Percentiles rank a stretch among this genome's conserved stretches.
Evolutionary conservation across 148 eudicot genomes (phyloP).

Genomic region (Rheum nobile): DNA sequence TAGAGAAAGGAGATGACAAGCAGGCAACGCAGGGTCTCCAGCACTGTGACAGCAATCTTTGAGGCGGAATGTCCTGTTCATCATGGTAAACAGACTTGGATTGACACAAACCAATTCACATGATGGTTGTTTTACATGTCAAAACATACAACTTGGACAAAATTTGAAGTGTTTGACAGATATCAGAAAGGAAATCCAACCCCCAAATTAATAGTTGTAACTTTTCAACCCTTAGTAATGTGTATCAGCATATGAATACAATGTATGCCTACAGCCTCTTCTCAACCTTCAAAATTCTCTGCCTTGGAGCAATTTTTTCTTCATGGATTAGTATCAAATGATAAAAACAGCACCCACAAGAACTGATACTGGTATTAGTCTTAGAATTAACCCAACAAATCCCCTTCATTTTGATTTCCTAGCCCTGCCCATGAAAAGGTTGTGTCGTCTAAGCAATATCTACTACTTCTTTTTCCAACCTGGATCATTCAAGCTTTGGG

Average conservation of each 20-base stretch:
- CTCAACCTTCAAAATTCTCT: not conserved
- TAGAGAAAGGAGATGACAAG: not conserved
- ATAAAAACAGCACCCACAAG: not conserved
- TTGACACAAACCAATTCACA: not conserved
- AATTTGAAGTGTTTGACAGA: not conserved
- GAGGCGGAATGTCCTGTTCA: not conserved
- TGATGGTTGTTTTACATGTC: not conserved
- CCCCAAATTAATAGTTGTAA: not conserved
- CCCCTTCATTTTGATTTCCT: not conserved
- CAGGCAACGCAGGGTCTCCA: constrained; percentile 1
- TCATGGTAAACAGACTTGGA: not conserved
- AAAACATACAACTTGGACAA: not conserved
- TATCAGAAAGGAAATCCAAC: not conserved
- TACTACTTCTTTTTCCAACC: not conserved
- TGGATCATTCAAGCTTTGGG: not conserved
- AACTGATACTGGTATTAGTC: not conserved
- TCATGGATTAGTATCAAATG: not conserved
- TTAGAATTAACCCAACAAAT: not conserved
- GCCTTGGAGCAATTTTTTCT: not conserved
- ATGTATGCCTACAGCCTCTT: not conserved
- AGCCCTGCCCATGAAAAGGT: not conserved
- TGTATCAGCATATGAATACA: not conserved
- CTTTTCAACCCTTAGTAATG: not conserved
- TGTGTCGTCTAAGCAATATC: not conserved
- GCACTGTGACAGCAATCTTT: not conserved